Evolutionary conservation across 2,329 filamentous ascomycete species (phyloP).

Genomic region (Fusarium sp.): DNA sequence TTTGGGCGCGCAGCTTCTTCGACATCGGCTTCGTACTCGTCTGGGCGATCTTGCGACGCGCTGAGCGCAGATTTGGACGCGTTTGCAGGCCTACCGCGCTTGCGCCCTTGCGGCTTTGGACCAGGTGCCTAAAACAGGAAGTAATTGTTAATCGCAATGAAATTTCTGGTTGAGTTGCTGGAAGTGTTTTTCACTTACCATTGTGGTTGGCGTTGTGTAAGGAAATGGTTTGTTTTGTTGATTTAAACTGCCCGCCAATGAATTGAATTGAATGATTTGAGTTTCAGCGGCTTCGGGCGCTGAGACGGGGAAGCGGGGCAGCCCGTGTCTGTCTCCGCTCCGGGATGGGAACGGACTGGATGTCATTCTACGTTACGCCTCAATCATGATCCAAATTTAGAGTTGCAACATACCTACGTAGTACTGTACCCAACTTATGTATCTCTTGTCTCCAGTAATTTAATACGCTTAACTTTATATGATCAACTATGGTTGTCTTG

Average conservation of each 20-base stretch:
- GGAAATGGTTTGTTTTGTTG: constrained; percentile 25
- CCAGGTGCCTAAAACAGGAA: constrained; percentile 36
- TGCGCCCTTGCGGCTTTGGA: constrained; percentile 53
- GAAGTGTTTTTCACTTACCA: constrained; percentile 9
- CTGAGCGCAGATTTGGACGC: constrained; percentile 50
- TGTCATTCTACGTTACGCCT: constrained; percentile 10
- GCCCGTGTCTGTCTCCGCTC: constrained; percentile 24
- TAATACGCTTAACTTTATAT: no score
- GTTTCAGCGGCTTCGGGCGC: constrained; percentile 28
- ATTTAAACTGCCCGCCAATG: constrained; percentile 11
- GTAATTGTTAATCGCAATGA: not conserved
- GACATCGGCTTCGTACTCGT: constrained; percentile 40
- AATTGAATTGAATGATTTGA: constrained; percentile 3
- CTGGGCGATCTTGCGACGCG: constrained; percentile 43
- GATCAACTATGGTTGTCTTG: no score
- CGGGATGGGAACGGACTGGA: not conserved
- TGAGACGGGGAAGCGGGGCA: constrained; percentile 33
- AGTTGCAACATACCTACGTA: not conserved
- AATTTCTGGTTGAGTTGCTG: not conserved
- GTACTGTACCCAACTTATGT: not conserved
- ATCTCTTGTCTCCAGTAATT: not conserved
- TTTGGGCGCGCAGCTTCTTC: constrained; percentile 42
- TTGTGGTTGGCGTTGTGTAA: constrained; percentile 1
- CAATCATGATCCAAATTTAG: constrained; percentile 11
- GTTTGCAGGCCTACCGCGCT: constrained; percentile 57